Evolutionary conservation across 2,329 filamentous ascomycete genomes (phyloP), one percentile per base, ranked within the genome.

Genomic region (Claviceps quebecensis): DNA sequence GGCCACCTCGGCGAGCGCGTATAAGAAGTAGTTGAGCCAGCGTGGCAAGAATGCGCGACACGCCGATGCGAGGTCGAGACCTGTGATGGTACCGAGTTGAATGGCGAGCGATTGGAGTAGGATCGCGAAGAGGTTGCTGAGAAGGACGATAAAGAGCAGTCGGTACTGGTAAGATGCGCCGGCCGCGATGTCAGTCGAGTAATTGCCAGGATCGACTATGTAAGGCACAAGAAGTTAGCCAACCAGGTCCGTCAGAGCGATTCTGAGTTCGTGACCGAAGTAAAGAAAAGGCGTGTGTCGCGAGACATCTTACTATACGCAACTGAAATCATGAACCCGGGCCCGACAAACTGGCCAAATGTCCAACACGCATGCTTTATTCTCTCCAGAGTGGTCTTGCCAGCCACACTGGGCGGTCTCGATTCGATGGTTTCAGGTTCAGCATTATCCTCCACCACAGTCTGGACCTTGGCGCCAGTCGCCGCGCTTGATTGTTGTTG

Each of bases 61-160:
- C 9, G 81, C 80, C 55, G 83, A 74, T 1, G 83, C 80, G 14
- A 86, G 70, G 58, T 85, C 81, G 48, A 84, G 66, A 2, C 83
- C 83, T 1, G 78, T 84, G 55, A 86, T 80, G 14, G 80, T 83
- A 36, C 83, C 83, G 5, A 86, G 72, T 62, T 84, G 84, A 64
- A 84, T 80, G 59, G 78, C 78, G 2, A 87, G 72, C 19, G 75
- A 78, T 63, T 87, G 83, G 19, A 86, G 70, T 56, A 85, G 78
- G 50, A 87, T 84, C 57, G 83, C 83, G 59, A 86, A 83, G 48
- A 86, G 58, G 61, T 87, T 87, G 64, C 79, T 80, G 58, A 85
- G 69, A 9, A 87, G 69, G 44, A 86, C 76, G 57, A 86, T 72
- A 67, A 86, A 86, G 2, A 87, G 73, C 37, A 86, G 72, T 41